Percentiles rank a stretch among this genome's conserved stretches.
Evolutionary conservation across 208 protist genomes (phyloP).

Genomic region (Trypanosoma boissoni): DNA sequence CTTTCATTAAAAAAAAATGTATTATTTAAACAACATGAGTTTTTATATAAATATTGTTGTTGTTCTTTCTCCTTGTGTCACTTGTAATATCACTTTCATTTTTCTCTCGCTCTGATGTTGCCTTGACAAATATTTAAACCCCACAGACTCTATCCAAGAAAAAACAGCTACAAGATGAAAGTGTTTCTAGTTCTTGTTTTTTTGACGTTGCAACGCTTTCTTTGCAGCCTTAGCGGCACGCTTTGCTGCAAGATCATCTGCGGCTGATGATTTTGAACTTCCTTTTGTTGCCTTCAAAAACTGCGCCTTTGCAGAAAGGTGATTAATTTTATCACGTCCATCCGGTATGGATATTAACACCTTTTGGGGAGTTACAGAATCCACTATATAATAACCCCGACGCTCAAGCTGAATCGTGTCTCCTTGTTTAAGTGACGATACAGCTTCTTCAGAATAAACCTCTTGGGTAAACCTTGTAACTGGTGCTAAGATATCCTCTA

Average conservation of each 20-base stretch:
- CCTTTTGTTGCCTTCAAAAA: conserved; percentile 66
- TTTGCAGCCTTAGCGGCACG: conserved; percentile 84
- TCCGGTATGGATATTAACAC: conserved; percentile 85
- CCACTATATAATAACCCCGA: conserved; percentile 97
- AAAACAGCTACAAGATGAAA: not conserved
- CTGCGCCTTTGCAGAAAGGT: conserved; percentile 89
- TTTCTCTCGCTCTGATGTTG: not conserved
- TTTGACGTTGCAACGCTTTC: conserved; percentile 76
- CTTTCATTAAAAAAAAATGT: not conserved
- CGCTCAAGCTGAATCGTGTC: conserved; percentile 97
- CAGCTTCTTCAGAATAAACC: conserved; percentile 86
- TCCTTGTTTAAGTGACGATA: conserved; percentile 84
- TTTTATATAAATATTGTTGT: too few species aligned
- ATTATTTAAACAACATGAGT: not conserved
- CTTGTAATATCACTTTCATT: too few species aligned
- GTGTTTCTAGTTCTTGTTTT: conserved; percentile 29
- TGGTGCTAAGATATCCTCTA: conserved; percentile 92
- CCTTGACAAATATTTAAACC: not conserved
- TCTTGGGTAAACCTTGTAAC: conserved; percentile 80
- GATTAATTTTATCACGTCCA: conserved; percentile 89
- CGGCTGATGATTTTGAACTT: conserved; percentile 56
- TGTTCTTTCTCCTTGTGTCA: too few species aligned
- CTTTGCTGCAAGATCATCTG: conserved; percentile 80
- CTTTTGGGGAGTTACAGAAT: conserved; percentile 57
- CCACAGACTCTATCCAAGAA: not conserved